These are phyloP conservation scores for Akebia trifoliata DNA, from an alignment of 164 flowering plant genomes.

Conservation along the genomic window DNA sequence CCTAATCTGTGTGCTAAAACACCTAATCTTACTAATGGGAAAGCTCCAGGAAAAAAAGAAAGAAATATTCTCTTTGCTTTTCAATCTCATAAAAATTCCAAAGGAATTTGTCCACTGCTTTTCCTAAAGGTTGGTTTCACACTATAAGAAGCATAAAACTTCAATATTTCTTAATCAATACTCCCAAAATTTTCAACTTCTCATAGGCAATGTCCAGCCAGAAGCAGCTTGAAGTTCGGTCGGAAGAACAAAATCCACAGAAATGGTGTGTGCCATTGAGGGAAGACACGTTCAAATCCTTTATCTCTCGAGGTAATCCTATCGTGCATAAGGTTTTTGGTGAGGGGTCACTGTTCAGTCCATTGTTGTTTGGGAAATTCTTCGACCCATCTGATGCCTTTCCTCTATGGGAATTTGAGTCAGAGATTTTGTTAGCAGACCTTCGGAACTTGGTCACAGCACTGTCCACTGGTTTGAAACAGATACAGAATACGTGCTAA, in stretches of 20 bases:
- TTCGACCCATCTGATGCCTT: conserved; percentile 97
- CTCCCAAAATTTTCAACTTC: neutral
- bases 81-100: conserved; percentile 31
- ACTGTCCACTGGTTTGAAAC: conserved; percentile 69
- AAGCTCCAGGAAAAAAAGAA: conserved; percentile 17
- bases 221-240: conserved; percentile 46
- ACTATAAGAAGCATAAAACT: conserved; percentile 21
- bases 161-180: conserved; percentile 10
- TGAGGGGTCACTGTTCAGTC: conserved; percentile 76
- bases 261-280: conserved; percentile 67
- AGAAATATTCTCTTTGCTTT: conserved; percentile 39
- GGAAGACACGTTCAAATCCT: conserved; percentile 54
- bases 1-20: conserved; percentile 1
- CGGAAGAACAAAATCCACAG: conserved; percentile 47
- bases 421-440: conserved; percentile 46
- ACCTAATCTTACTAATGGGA: conserved; percentile 13
- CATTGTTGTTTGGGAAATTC: conserved; percentile 71
- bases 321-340: conserved; percentile 44
- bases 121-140: conserved; percentile 16
- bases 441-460: conserved; percentile 29
- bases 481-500: conserved; percentile 54
- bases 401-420: conserved; percentile 87
- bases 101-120: conserved; percentile 40
- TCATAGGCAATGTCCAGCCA: conserved; percentile 28
- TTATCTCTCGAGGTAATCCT: conserved; percentile 36